phyloP scores from a whole-genome alignment of 2,329 filamentous ascomycete species.

The Ophiostoma piceae region DNA sequence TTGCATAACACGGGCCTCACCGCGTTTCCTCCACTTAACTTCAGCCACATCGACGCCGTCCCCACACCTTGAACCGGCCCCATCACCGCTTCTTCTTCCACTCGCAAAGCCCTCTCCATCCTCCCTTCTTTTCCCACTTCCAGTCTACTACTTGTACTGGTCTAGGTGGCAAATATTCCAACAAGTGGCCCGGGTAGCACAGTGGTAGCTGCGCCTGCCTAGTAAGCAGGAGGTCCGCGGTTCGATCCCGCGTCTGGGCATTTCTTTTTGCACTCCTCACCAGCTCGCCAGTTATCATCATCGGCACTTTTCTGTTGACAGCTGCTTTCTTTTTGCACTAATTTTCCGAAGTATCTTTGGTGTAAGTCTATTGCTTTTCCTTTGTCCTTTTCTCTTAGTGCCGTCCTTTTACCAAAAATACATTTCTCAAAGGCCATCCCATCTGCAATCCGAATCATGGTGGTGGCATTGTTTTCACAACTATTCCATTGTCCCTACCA shows the following conservation, averaged over 20 bases:
- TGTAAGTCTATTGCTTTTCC: not conserved
- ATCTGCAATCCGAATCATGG: not conserved
- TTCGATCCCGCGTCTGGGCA: slow-evolving; percentile 17
- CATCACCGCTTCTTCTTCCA: not conserved
- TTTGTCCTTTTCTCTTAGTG: not conserved
- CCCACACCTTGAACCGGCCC: not conserved
- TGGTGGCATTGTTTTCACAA: not conserved
- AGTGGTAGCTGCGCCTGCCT: slow-evolving; percentile 17
- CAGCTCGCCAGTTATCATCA: not conserved
- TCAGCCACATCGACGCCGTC: slow-evolving; percentile 6
- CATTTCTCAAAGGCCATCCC: not conserved
- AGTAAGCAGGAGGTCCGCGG: slow-evolving; percentile 17
- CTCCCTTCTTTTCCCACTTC: not conserved
- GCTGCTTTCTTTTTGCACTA: slow-evolving; percentile 5
- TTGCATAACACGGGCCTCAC: slow-evolving; percentile 6
- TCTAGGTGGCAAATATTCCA: not conserved
- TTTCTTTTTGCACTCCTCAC: not conserved
- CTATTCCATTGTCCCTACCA: not conserved
- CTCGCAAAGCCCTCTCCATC: not conserved
- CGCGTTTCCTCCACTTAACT: not conserved
- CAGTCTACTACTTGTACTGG: not conserved
- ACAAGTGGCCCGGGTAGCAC: slow-evolving; percentile 15
- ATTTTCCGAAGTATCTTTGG: not conserved
- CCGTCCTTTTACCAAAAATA: not conserved
- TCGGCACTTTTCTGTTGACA: not conserved